Conservation (phyloP, 768 basidiomycete species). For the Suillus placidus region DNA sequence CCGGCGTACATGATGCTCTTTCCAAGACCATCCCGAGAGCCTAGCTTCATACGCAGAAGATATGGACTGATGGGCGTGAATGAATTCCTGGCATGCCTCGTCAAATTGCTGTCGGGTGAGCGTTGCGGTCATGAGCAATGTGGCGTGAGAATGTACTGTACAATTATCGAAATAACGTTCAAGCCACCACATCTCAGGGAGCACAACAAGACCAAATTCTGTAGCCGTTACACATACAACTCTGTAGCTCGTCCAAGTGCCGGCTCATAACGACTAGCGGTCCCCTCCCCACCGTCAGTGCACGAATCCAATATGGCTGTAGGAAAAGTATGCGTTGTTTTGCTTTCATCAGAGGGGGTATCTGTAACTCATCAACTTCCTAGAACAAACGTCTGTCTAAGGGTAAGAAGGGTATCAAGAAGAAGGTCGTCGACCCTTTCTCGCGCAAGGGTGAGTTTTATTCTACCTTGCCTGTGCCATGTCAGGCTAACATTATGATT, state of each 20-base stretch:
- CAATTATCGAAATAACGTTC: constrained; percentile 56
- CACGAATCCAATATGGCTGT: constrained; percentile 73
- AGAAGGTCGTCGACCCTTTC: constrained; percentile 99
- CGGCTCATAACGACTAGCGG: constrained; percentile 46
- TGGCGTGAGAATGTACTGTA: constrained; percentile 46
- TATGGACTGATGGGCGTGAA: constrained; percentile 32
- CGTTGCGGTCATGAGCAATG: constrained; percentile 28
- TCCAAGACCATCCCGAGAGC: constrained; percentile 58
- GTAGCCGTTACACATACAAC: constrained; percentile 31
- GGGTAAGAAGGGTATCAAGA: constrained; percentile 99
- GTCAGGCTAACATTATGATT: constrained; percentile 11
- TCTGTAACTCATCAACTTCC: constrained; percentile 7
- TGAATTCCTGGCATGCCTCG: constrained; percentile 54
- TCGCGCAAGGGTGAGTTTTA: constrained; percentile 84
- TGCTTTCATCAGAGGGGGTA: neutral
- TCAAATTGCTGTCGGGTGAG: constrained; percentile 63
- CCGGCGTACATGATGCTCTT: constrained; percentile 55
- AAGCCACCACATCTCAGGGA: constrained; percentile 48
- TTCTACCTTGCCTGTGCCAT: neutral
- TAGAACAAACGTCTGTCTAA: constrained; percentile 98
- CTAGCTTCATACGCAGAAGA: constrained; percentile 9
- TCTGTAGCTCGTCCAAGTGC: constrained; percentile 53
- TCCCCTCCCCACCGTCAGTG: constrained; percentile 40
- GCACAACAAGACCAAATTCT: constrained; percentile 24
- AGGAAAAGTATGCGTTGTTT: constrained; percentile 66